Conservation (phyloP, 2,329 filamentous ascomycete species). For the Didymellaceae sp. region DNA sequence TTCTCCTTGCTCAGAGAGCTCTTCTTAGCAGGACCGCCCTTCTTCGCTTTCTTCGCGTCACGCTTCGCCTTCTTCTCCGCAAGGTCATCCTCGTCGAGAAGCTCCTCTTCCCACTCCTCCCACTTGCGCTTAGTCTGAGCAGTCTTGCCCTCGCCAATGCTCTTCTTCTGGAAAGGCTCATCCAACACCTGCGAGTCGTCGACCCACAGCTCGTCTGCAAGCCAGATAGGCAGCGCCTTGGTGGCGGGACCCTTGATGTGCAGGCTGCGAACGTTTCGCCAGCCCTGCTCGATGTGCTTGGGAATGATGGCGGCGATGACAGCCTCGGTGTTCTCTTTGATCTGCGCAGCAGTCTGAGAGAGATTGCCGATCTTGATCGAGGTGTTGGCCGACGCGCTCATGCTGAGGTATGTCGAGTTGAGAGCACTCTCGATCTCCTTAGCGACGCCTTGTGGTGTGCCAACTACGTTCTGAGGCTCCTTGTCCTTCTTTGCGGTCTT, state of each 20-base stretch:
- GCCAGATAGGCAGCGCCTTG: constrained; percentile 89
- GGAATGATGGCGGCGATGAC: constrained; percentile 70
- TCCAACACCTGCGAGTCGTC: constrained; percentile 76
- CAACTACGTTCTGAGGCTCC: constrained; percentile 53
- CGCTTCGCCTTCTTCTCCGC: constrained; percentile 47
- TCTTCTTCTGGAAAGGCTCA: constrained; percentile 50
- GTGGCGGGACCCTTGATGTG: constrained; percentile 93
- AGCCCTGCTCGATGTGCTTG: constrained; percentile 83
- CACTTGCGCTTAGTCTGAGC: constrained; percentile 48
- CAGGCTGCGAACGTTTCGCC: constrained; percentile 82
- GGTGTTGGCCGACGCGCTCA: constrained; percentile 79
- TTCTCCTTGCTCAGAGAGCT: constrained; percentile 54
- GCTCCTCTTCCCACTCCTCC: constrained; percentile 48
- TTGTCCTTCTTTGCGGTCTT: constrained; percentile 50
- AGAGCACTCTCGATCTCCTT: constrained; percentile 82
- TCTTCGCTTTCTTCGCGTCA: constrained; percentile 59
- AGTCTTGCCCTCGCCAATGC: constrained; percentile 31
- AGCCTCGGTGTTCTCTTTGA: constrained; percentile 80
- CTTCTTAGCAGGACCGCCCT: constrained; percentile 42
- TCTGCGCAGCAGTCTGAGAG: constrained; percentile 73
- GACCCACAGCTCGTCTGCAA: constrained; percentile 89
- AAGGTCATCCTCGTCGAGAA: constrained; percentile 44
- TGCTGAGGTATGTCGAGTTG: constrained; percentile 76
- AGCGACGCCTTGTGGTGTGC: constrained; percentile 70
- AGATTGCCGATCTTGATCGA: constrained; percentile 80